Base-by-base conservation (phyloP, 2,329 filamentous ascomycete species). In the Cordyceps farinosa region DNA sequence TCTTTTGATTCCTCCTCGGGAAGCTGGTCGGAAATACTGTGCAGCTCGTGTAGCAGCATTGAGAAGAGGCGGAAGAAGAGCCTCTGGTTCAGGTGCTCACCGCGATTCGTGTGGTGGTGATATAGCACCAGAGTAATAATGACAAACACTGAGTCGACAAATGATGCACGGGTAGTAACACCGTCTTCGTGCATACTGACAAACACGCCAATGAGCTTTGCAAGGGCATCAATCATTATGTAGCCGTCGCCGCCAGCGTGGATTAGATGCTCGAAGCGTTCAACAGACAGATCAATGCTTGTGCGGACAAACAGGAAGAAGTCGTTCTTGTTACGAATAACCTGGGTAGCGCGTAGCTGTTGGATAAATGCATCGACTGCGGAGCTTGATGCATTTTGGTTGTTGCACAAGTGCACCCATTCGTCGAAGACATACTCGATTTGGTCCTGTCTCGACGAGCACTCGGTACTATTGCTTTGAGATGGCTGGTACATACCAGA, bases 351-450 rank as follows among this genome's bases (percentile, higher is more conserved):
- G 69, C 94, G 89, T 71, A 98, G 80, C 74, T 98, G 94, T 69
- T 90, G 87, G 52, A 97, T 85, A 75, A 98, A 98, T 1, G 90
- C 85, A 6, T 84, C 79, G 61, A 87, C 82, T 0, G 88, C 85
- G 71, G 89, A 90, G 66, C 92, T 89, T 4, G 89, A 87, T 4
- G 89, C 86, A 68, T 88, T 87, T n/a, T 87, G 84, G 69, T 92
- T 91, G 74, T 90, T 90, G 77, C 84, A 89, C 8, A 97, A 84
- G 65, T 89, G 87, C 34, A 94, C 85, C 95, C 95, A 99, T 77
- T 99, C 95, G 50, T 94, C 92, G 71, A 99, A 97, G 27, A 97
- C 84, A 72, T 99, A 98, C 69, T 96, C 92, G 77, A 96, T 87
- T 74, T 97, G 92, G 66, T 96, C 91, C 66, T 88, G 86, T 68